Evolutionary conservation across 2,329 filamentous ascomycete genomes (phyloP), one percentile per base, ranked within the genome.

Genomic region (Ophiostoma montium): DNA sequence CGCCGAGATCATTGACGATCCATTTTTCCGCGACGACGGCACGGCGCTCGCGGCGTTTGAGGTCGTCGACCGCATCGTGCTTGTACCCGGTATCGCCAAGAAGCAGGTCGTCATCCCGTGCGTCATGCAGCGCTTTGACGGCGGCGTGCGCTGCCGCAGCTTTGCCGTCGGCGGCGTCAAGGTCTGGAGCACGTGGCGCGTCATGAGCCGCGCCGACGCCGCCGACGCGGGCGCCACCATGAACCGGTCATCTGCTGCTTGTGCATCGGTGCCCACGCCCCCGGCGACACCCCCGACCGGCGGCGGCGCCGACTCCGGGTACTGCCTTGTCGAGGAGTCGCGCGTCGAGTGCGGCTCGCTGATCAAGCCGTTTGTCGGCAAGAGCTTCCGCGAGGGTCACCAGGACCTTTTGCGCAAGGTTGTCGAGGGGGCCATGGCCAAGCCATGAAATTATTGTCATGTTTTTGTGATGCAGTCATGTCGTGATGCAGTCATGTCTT

Each of bases 91-190:
- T 42, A 53, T 69, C 21, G 60, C 57, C 23, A 55, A 56, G 43
- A 70, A 65, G 55, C 63, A 65, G 31, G 61, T 72, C 35, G 55
- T 55, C 47, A 65, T 71, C 50, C 65, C 65, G 5, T 67, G 66
- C 52, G 62, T 68, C 27, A 70, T 71, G 53, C 69, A 72, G 56
- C 61, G 58, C 52, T 63, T 67, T 31, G 59, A 61, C 19, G 57
- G 61, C 33, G 69, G 69, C 44, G 58, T 69, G 30, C 63, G 69
- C n/a, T 65, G 65, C 48, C 62, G 69, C 35, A 69, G 66, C 45
- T 60, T 67, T 36, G 68, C 69, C 5, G 60, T 64, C 3, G 67
- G 61, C 21, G 68, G 68, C 35, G 67, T 71, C 19, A 60, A 61
- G 15, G 64, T 72, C 47, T 65, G 69, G 60, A 66, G 62, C 50